Evolutionary conservation across 306 rosid species (phyloP).

Genomic region (Ormosia semicastrata): DNA sequence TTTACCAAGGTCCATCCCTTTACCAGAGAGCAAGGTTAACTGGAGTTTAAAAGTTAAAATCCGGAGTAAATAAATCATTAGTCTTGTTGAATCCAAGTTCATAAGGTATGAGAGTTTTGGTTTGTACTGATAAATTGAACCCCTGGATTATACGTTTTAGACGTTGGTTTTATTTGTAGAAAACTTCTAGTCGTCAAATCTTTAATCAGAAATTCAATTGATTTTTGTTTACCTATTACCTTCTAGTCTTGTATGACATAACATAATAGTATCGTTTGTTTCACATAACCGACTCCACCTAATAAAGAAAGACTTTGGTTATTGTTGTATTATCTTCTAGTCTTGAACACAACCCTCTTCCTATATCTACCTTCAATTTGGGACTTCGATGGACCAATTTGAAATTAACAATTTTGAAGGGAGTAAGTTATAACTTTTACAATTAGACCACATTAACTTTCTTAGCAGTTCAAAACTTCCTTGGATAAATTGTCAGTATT

Average conservation of each 20-base stretch:
- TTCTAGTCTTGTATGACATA: not conserved
- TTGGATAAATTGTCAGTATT: not conserved
- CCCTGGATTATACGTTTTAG: not conserved
- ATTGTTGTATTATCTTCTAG: too few relatives aligned
- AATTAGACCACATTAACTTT: not conserved
- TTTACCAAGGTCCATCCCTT: constrained; percentile 76
- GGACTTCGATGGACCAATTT: not conserved
- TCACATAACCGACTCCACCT: too few relatives aligned
- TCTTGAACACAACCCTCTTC: not conserved
- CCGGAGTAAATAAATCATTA: constrained; percentile 46
- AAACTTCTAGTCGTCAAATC: not conserved
- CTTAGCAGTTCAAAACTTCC: not conserved
- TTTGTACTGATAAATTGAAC: constrained; percentile 22
- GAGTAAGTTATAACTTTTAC: not conserved
- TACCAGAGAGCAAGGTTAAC: constrained; percentile 75
- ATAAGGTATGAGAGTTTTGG: not conserved
- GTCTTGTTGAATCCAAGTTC: constrained; percentile 17
- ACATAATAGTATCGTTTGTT: too few relatives aligned
- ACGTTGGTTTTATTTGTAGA: not conserved
- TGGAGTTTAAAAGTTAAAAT: constrained; percentile 78
- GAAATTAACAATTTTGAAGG: not conserved
- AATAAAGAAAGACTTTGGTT: too few relatives aligned
- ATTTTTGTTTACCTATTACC: not conserved
- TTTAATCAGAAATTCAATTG: not conserved
- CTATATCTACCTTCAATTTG: not conserved